Evolutionary conservation across 805 yeast species (phyloP).

Genomic region (Barnettozyma botsteinii): DNA sequence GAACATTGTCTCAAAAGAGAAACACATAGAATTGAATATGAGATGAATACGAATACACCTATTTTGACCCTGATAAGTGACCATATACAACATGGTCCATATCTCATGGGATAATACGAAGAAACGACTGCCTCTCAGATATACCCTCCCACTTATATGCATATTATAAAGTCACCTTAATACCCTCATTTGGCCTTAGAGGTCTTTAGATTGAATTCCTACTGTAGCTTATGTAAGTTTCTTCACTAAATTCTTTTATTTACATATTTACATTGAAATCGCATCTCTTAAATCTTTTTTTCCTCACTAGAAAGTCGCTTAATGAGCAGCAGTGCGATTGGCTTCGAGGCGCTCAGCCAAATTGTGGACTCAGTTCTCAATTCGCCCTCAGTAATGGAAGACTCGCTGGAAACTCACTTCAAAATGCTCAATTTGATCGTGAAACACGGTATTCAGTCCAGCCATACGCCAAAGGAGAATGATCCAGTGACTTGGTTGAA

Average conservation of each 20-base stretch:
- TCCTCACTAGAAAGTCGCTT: neutral
- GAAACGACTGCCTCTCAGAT: conserved; percentile 4
- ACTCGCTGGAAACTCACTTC: conserved; percentile 18
- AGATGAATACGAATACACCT: too few relatives aligned
- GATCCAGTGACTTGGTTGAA: conserved; percentile 13
- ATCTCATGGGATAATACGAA: too few relatives aligned
- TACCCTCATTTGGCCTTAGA: conserved; percentile 14
- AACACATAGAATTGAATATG: too few relatives aligned
- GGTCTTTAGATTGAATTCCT: too few relatives aligned
- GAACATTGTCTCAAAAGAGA: neutral
- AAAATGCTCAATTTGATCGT: conserved; percentile 19
- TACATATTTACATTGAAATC: too few relatives aligned
- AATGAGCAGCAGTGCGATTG: conserved; percentile 2
- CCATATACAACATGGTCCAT: too few relatives aligned
- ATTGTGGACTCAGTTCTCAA: conserved; percentile 6
- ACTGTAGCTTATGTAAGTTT: conserved; percentile 1
- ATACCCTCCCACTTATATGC: neutral
- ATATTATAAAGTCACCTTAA: neutral
- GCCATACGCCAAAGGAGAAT: conserved; percentile 1
- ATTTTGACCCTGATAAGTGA: too few relatives aligned
- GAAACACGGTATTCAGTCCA: conserved; percentile 18
- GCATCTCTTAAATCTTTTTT: neutral
- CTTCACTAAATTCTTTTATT: too few relatives aligned
- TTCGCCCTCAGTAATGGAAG: conserved; percentile 8
- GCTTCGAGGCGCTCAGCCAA: conserved; percentile 15